These are phyloP conservation scores for Evernia prunastri DNA, from an alignment of 495 filamentous ascomycete genomes.

Conservation along the genomic window DNA sequence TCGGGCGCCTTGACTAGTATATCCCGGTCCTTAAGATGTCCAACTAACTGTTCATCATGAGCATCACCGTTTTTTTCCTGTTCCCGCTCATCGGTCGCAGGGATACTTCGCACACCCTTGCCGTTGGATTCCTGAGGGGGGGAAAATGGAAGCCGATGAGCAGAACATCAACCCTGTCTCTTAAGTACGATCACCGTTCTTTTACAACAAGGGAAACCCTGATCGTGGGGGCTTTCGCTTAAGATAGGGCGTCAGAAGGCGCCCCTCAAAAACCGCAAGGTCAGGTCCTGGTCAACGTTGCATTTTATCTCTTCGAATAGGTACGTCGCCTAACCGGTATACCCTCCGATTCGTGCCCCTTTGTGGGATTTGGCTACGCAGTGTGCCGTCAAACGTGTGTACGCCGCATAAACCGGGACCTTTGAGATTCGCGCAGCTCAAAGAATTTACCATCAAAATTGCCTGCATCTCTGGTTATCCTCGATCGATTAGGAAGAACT, in stretches of 20 bases:
- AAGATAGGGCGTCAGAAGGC: not conserved
- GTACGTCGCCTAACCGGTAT: not conserved
- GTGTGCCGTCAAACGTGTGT: not conserved
- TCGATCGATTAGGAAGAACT: not conserved
- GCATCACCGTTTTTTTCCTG: no score
- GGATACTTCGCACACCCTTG: no score
- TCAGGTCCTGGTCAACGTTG: not conserved
- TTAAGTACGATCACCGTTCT: no score
- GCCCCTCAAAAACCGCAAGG: not conserved
- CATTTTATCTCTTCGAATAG: not conserved
- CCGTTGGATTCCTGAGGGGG: no score
- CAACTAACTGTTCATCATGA: no score
- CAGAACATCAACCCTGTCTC: no score
- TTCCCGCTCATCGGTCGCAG: no score
- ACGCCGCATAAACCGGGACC: not conserved
- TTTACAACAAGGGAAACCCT: not conserved
- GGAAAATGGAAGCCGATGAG: no score
- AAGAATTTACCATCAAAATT: not conserved
- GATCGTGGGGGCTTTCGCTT: not conserved
- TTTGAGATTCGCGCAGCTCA: not conserved
- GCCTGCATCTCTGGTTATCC: not conserved
- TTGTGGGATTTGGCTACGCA: not conserved
- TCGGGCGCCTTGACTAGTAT: no score
- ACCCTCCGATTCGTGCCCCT: no score
- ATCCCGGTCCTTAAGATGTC: no score